phyloP scores from a whole-genome alignment of 805 yeast genomes.

The Hanseniaspora nectarophila region DNA sequence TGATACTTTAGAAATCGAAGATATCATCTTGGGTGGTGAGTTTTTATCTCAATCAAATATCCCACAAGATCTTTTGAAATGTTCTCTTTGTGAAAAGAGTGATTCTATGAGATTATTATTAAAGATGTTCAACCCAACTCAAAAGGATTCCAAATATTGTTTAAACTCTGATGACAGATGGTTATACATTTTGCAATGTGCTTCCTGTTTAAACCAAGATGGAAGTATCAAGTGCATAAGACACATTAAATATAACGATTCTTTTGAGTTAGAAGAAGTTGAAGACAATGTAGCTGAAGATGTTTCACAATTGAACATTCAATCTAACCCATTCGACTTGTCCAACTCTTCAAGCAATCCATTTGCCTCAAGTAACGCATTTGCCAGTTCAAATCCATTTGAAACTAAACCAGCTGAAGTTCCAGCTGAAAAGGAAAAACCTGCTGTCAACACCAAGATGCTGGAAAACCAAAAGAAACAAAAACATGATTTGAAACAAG shows the following conservation, averaged over 20 bases:
- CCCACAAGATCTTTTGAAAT: conserved; percentile 45
- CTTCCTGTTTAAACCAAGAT: conserved; percentile 53
- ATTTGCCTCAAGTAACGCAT: conserved; percentile 17
- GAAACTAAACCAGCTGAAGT: conserved; percentile 8
- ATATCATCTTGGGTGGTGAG: conserved; percentile 71
- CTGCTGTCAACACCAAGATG: not conserved
- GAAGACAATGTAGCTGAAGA: conserved; percentile 35
- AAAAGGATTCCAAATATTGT: conserved; percentile 24
- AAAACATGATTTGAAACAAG: conserved; percentile 23
- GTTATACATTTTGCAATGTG: conserved; percentile 69
- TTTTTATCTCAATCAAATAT: not conserved
- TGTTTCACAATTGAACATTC: not conserved
- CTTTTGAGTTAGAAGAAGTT: conserved; percentile 30
- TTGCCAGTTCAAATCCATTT: conserved; percentile 12
- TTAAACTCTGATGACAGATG: conserved; percentile 65
- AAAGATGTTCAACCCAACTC: conserved; percentile 75
- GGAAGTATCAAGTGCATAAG: conserved; percentile 70
- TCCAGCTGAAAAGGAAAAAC: not conserved
- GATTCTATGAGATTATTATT: conserved; percentile 51
- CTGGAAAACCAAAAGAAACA: conserved; percentile 27
- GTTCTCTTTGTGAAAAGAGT: conserved; percentile 48
- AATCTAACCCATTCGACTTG: conserved; percentile 19
- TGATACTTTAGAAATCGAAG: conserved; percentile 41
- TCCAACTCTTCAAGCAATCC: conserved; percentile 17
- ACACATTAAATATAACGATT: conserved; percentile 50